These are phyloP conservation scores for Quercus berberidifolia DNA, from an alignment of 306 rosid genomes.

Conservation along the genomic window DNA sequence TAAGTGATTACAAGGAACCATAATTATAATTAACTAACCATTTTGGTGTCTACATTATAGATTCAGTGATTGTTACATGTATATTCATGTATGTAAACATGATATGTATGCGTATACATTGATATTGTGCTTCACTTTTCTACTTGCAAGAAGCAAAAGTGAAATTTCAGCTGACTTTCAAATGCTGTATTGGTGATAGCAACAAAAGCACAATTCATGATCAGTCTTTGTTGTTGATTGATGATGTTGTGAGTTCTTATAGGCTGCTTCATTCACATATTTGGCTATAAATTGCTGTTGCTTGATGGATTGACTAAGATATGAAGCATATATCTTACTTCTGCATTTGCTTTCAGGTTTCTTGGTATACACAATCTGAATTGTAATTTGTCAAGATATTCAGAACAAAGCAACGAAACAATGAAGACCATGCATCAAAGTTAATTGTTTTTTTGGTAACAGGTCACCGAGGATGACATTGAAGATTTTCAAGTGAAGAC, in stretches of 20 bases:
- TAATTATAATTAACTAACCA: no score
- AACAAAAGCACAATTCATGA: constrained; percentile 79
- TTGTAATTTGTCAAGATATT: background rate
- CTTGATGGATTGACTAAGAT: no score
- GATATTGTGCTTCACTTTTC: background rate
- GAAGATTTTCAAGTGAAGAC: constrained; percentile 75
- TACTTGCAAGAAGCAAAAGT: constrained; percentile 66
- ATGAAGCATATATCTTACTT: no score
- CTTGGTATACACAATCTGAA: background rate
- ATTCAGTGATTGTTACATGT: no score
- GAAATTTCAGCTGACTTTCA: constrained; percentile 79
- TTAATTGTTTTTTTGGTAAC: background rate
- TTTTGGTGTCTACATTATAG: no score
- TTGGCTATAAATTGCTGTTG: no score
- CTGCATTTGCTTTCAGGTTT: no score
- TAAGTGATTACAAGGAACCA: no score
- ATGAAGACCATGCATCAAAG: constrained; percentile 33
- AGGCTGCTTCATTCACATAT: background rate
- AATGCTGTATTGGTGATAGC: constrained; percentile 76
- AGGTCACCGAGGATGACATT: constrained; percentile 27
- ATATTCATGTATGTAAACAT: no score
- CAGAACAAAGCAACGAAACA: constrained; percentile 39
- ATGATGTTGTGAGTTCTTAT: constrained; percentile 60
- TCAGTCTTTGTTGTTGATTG: constrained; percentile 66
- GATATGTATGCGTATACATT: no score